Evolutionary conservation across 345 rosid genomes (phyloP).

Genomic region (Ceriops decandra): DNA sequence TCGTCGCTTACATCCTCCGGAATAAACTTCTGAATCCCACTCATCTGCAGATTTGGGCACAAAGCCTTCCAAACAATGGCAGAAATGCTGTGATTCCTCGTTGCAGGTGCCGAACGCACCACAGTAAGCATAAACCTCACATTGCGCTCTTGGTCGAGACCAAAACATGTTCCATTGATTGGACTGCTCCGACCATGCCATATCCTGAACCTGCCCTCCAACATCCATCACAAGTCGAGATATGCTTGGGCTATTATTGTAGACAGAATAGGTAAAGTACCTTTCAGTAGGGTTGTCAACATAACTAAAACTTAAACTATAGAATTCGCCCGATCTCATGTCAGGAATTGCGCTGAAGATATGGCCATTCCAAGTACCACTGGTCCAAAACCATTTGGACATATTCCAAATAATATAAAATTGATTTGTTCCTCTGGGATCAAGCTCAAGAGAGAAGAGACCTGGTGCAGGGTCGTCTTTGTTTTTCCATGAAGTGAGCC

Average conservation of each 20-base stretch:
- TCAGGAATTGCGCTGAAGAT: conserved; percentile 59
- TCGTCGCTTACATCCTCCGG: conserved; percentile 56
- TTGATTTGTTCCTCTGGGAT: conserved; percentile 43
- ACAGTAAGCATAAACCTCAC: conserved; percentile 67
- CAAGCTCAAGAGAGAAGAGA: conserved; percentile 62
- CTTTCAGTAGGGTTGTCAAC: conserved; percentile 38
- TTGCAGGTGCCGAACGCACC: conserved; percentile 64
- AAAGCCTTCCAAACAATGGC: conserved; percentile 53
- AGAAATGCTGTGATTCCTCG: conserved; percentile 38
- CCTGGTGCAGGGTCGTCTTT: conserved; percentile 64
- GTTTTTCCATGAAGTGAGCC: conserved; percentile 61
- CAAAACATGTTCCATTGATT: conserved; percentile 61
- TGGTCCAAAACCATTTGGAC: conserved; percentile 48
- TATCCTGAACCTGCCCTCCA: conserved; percentile 59
- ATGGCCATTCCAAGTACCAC: conserved; percentile 60
- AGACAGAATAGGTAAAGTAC: conserved; percentile 56
- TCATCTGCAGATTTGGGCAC: conserved; percentile 22
- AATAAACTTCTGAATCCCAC: conserved; percentile 53
- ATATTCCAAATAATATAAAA: conserved; percentile 53
- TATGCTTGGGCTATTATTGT: conserved; percentile 8
- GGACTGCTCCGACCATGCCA: conserved; percentile 31
- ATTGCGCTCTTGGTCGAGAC: conserved; percentile 63
- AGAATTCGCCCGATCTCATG: conserved; percentile 52
- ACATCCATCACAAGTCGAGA: conserved; percentile 51
- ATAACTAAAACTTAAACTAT: conserved; percentile 40